Evolutionary conservation across 176 grass and related monocot species (phyloP).

Genomic region (Luzula sylvatica): DNA sequence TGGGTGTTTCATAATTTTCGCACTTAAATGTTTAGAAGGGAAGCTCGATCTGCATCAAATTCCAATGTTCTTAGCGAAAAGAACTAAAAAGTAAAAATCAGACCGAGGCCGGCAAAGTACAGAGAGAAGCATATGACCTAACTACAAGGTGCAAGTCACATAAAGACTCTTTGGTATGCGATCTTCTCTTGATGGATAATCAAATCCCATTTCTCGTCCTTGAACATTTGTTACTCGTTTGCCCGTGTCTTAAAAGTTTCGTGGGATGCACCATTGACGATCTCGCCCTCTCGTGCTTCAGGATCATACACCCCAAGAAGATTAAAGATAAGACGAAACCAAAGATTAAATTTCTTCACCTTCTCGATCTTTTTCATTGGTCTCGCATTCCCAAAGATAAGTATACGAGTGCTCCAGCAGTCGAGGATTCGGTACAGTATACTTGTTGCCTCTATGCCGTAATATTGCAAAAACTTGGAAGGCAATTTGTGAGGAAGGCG

Average conservation of each 20-base stretch:
- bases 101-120: background rate
- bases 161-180: conserved; percentile 6
- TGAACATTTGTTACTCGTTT: background rate
- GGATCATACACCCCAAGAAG: background rate
- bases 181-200: conserved; percentile 20
- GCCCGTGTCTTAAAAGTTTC: background rate
- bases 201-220: conserved; percentile 6
- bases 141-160: background rate
- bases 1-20: conserved; percentile 16
- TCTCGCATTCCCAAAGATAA: conserved; percentile 18
- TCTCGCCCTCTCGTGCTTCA: conserved; percentile 5
- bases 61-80: background rate
- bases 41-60: background rate
- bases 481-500: background rate
- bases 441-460: background rate
- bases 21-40: background rate
- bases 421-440: background rate
- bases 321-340: conserved; percentile 3
- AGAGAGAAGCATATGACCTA: background rate
- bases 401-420: background rate
- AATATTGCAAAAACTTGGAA: background rate
- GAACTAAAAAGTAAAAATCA: background rate
- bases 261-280: background rate
- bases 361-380: conserved; percentile 20
- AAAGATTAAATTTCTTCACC: background rate